Evolutionary conservation across 1,284 basidiomycete genomes (phyloP).

Genomic region (Amylostereum chailletii): DNA sequence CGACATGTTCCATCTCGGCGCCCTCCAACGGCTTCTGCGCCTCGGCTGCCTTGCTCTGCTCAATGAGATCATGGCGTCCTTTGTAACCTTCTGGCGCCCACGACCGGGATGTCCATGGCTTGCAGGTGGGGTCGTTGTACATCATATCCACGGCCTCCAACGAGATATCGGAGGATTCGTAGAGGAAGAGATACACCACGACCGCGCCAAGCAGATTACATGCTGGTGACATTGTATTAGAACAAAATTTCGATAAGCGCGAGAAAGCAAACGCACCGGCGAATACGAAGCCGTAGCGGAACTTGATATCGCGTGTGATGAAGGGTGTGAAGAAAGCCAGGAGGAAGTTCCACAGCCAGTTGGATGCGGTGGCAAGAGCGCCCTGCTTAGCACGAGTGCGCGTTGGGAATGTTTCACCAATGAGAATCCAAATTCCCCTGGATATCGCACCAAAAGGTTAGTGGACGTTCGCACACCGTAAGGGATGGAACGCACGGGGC

Average conservation of each 20-base stretch:
- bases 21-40: conserved; percentile 20
- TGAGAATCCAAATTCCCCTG: conserved; percentile 65
- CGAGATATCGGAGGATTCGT: conserved; percentile 64
- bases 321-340: conserved; percentile 72
- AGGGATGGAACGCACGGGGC: conserved; percentile 33
- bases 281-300: conserved; percentile 69
- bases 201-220: conserved; percentile 54
- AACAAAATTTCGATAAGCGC: neutral
- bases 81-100: conserved; percentile 50
- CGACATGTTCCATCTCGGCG: conserved; percentile 12
- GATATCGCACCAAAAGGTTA: neutral
- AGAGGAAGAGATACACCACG: conserved; percentile 72
- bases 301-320: conserved; percentile 47
- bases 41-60: conserved; percentile 24
- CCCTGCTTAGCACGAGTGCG: conserved; percentile 72
- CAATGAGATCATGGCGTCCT: conserved; percentile 31
- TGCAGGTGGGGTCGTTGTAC: conserved; percentile 64
- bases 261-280: conserved; percentile 31
- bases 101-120: conserved; percentile 53
- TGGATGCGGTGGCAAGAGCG: conserved; percentile 58
- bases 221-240: conserved; percentile 15
- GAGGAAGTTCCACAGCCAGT: conserved; percentile 73
- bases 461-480: neutral
- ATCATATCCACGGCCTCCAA: conserved; percentile 70
- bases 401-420: conserved; percentile 72